Base-by-base conservation (phyloP, 768 basidiomycete genomes). In the Russula abietina region DNA sequence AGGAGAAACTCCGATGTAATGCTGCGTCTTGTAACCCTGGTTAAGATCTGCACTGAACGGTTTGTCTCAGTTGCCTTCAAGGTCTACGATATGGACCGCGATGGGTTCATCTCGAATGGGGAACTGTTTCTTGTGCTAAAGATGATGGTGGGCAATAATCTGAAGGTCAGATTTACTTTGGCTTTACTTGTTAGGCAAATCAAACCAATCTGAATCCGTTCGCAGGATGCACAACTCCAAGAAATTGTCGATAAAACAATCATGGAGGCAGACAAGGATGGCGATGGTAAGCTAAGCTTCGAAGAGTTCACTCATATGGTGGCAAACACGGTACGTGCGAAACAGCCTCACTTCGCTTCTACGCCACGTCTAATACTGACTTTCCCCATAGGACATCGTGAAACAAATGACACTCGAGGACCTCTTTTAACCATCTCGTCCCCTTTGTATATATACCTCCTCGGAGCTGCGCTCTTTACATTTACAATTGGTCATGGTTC, bases 231-330 rank as follows among this genome's bases (percentile, higher is more conserved):
- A 72, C 97, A 98, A 78, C 78, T 99, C 63, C 97, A 99, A 75
- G 97, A 98, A 74, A 99, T 99, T 63, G 97, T 99, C 19, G 97
- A 99, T 76, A 99, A 99, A 80, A 98, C 97, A 10, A 99, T 99
- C 73, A 94, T 99, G 93, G 97, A 99, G 76, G 97, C 95, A 12
- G 97, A 99, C 72, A 89, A 92, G 73, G 95, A 99, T 71, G 94
- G 91, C 2, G 97, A 99, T 72, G 97, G 97, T 30, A 98, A 95
- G 75, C 81, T 99, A 64, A 92, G 85, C 75, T 99, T 99, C 69
- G 94, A 97, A 60, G 97, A 98, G 76, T 99, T 99, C 74, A 85
- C 93, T 2, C 81, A 84, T 70, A 98, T 98, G 86, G 97, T 99
- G 30, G 91, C 94, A 32, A 96, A 93, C 74, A 98, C 97, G 69